These are phyloP conservation scores for Dictyostelium purpureum DNA, from an alignment of 78 protist genomes.

Conservation along the genomic window DNA sequence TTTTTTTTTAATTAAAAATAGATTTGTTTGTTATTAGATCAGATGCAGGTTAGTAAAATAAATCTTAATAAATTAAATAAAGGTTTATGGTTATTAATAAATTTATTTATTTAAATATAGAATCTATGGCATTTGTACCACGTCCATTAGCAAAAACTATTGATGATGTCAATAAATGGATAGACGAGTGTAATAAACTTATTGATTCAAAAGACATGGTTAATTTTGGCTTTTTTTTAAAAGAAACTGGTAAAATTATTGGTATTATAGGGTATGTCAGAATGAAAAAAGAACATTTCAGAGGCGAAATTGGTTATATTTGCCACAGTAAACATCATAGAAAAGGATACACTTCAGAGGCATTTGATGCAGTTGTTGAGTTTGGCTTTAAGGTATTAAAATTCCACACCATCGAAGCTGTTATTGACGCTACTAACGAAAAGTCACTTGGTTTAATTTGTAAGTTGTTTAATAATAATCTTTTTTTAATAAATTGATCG, in stretches of 20 bases:
- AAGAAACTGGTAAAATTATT: background rate
- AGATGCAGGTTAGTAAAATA: too few species aligned
- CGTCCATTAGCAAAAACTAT: conserved; percentile 6
- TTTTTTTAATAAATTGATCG: too few species aligned
- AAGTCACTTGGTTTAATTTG: background rate
- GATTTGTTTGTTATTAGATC: background rate
- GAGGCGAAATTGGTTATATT: conserved; percentile 9
- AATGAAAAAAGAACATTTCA: background rate
- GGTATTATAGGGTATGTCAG: background rate
- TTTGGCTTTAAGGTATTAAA: conserved; percentile 11
- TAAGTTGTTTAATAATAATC: background rate
- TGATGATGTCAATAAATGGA: background rate
- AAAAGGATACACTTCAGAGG: conserved; percentile 16
- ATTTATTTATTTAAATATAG: too few species aligned
- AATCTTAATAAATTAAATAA: too few species aligned
- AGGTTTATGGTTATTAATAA: too few species aligned
- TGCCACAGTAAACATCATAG: background rate
- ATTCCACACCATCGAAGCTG: conserved; percentile 23
- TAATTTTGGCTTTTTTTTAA: background rate
- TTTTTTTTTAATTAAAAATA: too few species aligned
- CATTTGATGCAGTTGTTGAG: background rate
- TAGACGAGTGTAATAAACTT: background rate
- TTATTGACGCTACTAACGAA: background rate
- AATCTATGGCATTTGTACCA: conserved; percentile 8
- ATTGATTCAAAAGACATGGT: background rate